Evolutionary conservation across 2,329 filamentous ascomycete genomes (phyloP).

Genomic region (Xylaria sp.): DNA sequence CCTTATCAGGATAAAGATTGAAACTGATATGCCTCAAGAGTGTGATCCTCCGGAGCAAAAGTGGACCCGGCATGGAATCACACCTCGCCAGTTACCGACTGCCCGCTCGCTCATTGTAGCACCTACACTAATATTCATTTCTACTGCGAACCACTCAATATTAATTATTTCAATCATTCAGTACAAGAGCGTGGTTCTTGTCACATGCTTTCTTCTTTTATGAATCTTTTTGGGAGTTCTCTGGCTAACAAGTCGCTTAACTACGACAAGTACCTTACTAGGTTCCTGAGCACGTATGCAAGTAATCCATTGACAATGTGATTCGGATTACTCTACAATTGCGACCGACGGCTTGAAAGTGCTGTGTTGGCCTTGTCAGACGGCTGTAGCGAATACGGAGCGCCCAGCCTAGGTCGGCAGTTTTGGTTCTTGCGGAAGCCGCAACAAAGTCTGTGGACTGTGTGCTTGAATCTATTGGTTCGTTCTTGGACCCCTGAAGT

Average conservation of each 20-base stretch:
- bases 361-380: not conserved
- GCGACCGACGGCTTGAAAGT: not conserved
- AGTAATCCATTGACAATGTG: not conserved
- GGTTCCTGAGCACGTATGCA: too few species aligned
- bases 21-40: not conserved
- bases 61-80: too few species aligned
- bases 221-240: too few species aligned
- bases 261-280: too few species aligned
- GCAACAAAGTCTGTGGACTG: not conserved
- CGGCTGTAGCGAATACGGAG: not conserved
- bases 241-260: too few species aligned
- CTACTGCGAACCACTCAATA: too few species aligned
- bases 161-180: too few species aligned
- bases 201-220: too few species aligned
- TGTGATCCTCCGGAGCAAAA: not conserved
- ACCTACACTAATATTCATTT: too few species aligned
- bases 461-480: not conserved
- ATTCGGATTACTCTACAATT: not conserved
- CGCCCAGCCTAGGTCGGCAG: not conserved
- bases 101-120: too few species aligned
- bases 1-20: not conserved
- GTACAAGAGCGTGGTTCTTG: too few species aligned
- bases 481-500: conserved; percentile 2
- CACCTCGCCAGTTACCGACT: too few species aligned
- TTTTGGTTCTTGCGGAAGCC: conserved; percentile 11